Evolutionary conservation across 2,329 filamentous ascomycete species (phyloP).

Genomic region (Alternaria sp.): DNA sequence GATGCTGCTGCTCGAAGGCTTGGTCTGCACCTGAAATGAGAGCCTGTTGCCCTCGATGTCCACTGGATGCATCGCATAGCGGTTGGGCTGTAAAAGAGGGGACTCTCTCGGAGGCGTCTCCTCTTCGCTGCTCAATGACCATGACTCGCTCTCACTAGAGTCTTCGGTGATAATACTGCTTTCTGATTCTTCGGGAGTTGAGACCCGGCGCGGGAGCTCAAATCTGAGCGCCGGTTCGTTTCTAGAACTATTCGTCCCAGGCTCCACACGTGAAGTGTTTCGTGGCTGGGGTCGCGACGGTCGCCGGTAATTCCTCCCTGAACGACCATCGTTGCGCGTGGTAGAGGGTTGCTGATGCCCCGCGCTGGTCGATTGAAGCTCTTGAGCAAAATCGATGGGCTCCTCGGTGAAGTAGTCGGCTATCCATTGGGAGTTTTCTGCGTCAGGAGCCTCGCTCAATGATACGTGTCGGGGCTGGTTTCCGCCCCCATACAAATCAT

Average conservation of each 20-base stretch:
- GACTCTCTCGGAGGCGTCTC: background rate
- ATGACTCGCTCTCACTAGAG: background rate
- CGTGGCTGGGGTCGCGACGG: background rate
- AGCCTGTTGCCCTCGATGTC: constrained; percentile 34
- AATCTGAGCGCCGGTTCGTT: background rate
- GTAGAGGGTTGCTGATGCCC: background rate
- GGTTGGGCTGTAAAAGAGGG: background rate
- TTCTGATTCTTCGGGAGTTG: background rate
- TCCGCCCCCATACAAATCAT: background rate
- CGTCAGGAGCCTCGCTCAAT: fast-evolving
- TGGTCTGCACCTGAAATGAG: constrained; percentile 26
- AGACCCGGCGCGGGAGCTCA: background rate
- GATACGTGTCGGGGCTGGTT: background rate
- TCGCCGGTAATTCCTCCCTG: background rate
- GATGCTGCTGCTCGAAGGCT: background rate
- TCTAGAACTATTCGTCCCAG: background rate
- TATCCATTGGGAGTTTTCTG: background rate
- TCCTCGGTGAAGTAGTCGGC: background rate
- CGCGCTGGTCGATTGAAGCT: background rate
- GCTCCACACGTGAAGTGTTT: background rate
- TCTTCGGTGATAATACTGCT: background rate
- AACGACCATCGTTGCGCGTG: background rate
- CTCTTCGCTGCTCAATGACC: background rate
- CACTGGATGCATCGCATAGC: constrained; percentile 8
- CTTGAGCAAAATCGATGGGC: background rate